Base-by-base conservation (phyloP, 1,284 basidiomycete species). In the Blastosporella zonata region DNA sequence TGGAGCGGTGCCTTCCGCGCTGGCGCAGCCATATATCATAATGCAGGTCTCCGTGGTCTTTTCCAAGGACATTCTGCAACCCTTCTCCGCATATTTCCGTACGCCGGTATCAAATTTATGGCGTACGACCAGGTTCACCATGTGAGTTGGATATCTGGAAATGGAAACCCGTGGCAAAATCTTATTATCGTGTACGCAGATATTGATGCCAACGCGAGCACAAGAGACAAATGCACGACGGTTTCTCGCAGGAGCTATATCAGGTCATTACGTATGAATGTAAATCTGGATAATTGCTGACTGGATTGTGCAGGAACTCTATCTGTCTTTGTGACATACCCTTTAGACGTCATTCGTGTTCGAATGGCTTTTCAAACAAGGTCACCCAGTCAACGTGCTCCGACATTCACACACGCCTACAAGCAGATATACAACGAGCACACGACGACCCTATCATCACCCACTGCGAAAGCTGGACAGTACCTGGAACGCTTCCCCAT, bases 101-200 rank as follows among this genome's bases (percentile, higher is more conserved):
- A 99, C 66, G 97, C 97, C 33, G 93, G 89, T 43, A 90, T 99
- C 68, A 98, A 97, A 70, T 99, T 95, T 64, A 95, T 98, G 87
- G 85, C 92, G 2, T 99, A 99, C 66, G 95, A 98, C 68, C 85
- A 90, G 66, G 72, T 90, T 47, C 89, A 90, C 70, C 71, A 81
- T 58, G 86, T 91, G 59, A 59, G 81, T 67, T n/a, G 21, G 31
- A 27, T 17, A 9, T 28, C 8, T 6, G 6, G 8, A 8, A 22
- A 15, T n/a, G n/a, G n/a, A n/a, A n/a, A n/a, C n/a, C 9, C 29
- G 2, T 34, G 29, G 22, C 15, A 31, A 20, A 25, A 8, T 34
- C 28, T 23, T n/a, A 31, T 3, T 8, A 8, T 15, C 15, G 21
- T 22, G 2, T 28, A 22, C 28, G 39, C 37, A 83, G 82, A 27